Base-by-base conservation (phyloP, 371 early-diverging fungal species). In the Fennellomyces sp. region DNA sequence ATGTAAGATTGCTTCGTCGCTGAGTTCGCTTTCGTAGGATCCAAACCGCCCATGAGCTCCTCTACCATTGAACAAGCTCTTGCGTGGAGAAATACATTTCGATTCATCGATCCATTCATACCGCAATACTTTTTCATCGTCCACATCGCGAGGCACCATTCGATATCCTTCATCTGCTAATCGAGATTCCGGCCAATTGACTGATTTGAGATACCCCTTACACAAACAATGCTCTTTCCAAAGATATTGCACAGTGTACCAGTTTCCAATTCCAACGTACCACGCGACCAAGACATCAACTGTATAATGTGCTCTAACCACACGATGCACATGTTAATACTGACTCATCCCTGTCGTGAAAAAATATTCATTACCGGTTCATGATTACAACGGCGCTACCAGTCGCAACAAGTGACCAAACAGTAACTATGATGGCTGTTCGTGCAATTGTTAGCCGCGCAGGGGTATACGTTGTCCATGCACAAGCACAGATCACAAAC, bases 401-500 rank as follows among this genome's bases (percentile, higher is more conserved):
- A n/a, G 56, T 42, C 11, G 26, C 13, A 7, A 55, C 41, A 11
- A 55, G 7, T 1, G 28, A 15, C 56, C 42, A 55, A 13, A 29
- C 29, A 27, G 38, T 8, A n/a, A 28, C n/a, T 6, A 17, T 26
- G 15, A 42, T 41, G 13, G 29, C n/a, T 8, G 42, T 10, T 28
- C 56, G 21, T 13, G 29, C 25, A 19, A 55, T 12, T 17, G 25
- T 26, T n/a, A 15, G 56, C 2, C 29, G 6, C 15, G 19, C n/a
- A 6, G 56, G 29, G 7, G 35, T n/a, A 57, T 48, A 28, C 1
- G 58, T 57, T 11, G 49, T 57, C 36, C 35, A 57, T 21, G 33
- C 49, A 19, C 48, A 57, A n/a, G 45, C 49, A 35, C 58, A 57
- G 10, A 57, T 45, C 6, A 57, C 36, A 57, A 57, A 57, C 10